Conservation (phyloP, 2,329 filamentous ascomycete genomes). For the Penicillium brasilianum region DNA sequence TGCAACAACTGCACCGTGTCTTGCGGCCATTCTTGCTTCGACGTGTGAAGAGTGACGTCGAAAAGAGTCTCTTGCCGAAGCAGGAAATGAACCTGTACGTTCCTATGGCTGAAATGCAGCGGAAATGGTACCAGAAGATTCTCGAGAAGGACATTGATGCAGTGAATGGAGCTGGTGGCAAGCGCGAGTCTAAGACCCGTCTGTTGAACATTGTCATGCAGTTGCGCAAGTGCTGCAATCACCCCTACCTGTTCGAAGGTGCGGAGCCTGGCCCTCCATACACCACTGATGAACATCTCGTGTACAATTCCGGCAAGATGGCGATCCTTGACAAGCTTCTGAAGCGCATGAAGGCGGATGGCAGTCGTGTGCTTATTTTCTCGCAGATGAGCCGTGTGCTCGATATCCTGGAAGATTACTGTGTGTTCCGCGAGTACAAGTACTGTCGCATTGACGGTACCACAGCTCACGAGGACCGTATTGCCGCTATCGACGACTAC, state of each 20-base stretch:
- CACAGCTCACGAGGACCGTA: constrained; percentile 96
- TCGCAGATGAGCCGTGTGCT: constrained; percentile 98
- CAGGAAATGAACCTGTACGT: constrained; percentile 97
- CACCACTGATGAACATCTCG: constrained; percentile 94
- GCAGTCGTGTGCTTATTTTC: constrained; percentile 96
- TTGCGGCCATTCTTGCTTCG: constrained; percentile 91
- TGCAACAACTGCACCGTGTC: constrained; percentile 93
- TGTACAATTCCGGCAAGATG: constrained; percentile 97
- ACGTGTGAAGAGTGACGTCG: constrained; percentile 95
- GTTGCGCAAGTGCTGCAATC: constrained; percentile 97
- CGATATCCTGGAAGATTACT: constrained; percentile 98
- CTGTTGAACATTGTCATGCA: constrained; percentile 99
- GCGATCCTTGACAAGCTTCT: constrained; percentile 92
- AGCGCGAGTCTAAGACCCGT: constrained; percentile 95
- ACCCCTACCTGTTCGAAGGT: constrained; percentile 96
- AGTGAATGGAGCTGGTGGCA: constrained; percentile 94
- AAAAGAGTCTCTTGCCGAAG: constrained; percentile 96
- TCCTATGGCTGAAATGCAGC: constrained; percentile 98
- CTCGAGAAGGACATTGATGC: constrained; percentile 98
- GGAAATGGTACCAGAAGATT: constrained; percentile 99
- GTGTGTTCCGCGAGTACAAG: constrained; percentile 90
- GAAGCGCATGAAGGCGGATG: constrained; percentile 79
- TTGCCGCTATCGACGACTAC: constrained; percentile 97
- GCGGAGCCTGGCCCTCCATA: constrained; percentile 97
- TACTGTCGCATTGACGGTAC: constrained; percentile 98